Percentiles rank a stretch among this genome's conserved stretches.
These are phyloP conservation scores for Omphalea diandra DNA, from an alignment of 441 rosid species.

Conservation along the genomic window DNA sequence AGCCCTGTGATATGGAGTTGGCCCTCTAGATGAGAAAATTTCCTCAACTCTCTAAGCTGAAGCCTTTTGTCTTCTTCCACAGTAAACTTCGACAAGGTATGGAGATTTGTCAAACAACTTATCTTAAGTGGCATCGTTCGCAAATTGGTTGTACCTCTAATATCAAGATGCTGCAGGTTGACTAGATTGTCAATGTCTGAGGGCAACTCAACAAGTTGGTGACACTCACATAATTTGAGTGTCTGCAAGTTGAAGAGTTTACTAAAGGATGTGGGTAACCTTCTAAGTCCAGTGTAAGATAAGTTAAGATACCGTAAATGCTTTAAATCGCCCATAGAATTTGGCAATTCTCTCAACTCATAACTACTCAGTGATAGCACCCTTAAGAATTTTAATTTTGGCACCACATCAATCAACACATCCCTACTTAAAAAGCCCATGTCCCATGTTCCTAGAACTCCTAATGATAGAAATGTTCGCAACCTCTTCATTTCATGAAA, in stretches of 20 bases:
- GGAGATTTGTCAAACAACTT: no score
- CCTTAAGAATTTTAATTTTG: slow-evolving; percentile 9
- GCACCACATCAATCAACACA: slow-evolving; percentile 2
- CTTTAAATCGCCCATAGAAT: slow-evolving; percentile 9
- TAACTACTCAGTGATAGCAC: slow-evolving; percentile 9
- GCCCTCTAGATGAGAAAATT: slow-evolving; percentile 1
- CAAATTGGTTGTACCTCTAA: no score
- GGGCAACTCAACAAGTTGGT: neutral
- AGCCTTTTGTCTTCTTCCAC: no score
- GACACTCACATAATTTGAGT: neutral
- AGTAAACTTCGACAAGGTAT: no score
- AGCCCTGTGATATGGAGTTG: neutral
- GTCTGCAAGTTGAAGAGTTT: slow-evolving; percentile 14
- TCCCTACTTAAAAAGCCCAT: neutral
- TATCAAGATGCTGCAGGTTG: no score
- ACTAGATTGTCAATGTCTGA: no score
- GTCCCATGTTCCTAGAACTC: no score
- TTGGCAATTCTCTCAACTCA: neutral
- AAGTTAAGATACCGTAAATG: slow-evolving; percentile 16
- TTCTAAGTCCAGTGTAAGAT: neutral
- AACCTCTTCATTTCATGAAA: neutral
- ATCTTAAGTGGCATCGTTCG: no score
- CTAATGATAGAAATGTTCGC: neutral
- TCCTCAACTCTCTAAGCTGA: no score
- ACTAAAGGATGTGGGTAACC: slow-evolving; percentile 11